These are phyloP conservation scores for Exophiala dermatitidis DNA, from an alignment of 2,329 filamentous ascomycete genomes.

Conservation along the genomic window DNA sequence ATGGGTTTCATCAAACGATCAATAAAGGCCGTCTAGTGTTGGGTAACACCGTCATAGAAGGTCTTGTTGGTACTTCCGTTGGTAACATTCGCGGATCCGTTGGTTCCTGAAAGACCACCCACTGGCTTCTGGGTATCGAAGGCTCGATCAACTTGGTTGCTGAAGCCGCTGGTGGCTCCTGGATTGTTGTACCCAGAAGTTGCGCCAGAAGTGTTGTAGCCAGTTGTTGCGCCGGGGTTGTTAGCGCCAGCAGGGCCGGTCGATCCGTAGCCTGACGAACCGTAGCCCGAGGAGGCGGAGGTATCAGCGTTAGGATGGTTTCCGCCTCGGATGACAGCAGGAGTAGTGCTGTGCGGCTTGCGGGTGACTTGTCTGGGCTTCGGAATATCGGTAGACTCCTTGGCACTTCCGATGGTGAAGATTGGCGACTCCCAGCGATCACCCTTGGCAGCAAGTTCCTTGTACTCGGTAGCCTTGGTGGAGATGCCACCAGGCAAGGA, in stretches of 20 bases:
- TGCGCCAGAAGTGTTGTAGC: neutral
- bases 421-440: constrained; percentile 92
- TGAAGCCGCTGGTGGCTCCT: constrained; percentile 28
- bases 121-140: constrained; percentile 26
- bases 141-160: constrained; percentile 41
- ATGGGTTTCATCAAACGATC: neutral
- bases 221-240: too few relatives aligned
- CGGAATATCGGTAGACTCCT: constrained; percentile 66
- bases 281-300: neutral
- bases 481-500: constrained; percentile 81
- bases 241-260: neutral
- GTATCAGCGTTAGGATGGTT: constrained; percentile 21
- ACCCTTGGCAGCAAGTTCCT: constrained; percentile 76
- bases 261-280: neutral
- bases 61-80: constrained; percentile 17
- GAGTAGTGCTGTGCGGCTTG: constrained; percentile 49
- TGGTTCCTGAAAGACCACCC: neutral
- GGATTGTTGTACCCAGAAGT: neutral
- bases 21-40: constrained; percentile 1
- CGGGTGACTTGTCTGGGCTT: constrained; percentile 46
- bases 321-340: constrained; percentile 31
- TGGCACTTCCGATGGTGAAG: constrained; percentile 76
- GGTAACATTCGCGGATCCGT: constrained; percentile 9
- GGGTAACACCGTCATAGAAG: constrained; percentile 23
- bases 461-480: constrained; percentile 90